Base-by-base conservation (phyloP, 495 filamentous ascomycete genomes). In the Penicillium bialowiezense region DNA sequence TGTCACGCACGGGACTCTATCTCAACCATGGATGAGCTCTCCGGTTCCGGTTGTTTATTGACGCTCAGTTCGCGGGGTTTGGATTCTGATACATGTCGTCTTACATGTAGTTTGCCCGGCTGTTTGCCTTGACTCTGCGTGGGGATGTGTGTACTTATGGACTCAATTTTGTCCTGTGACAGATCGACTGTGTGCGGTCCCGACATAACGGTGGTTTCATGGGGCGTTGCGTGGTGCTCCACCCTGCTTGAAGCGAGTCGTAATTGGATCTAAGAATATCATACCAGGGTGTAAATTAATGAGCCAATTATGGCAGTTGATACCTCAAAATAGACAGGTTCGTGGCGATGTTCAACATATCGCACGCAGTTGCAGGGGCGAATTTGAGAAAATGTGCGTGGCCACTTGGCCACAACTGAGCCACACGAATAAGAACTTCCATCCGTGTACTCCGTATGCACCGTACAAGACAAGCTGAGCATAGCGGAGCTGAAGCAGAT, bases 1-100 rank as follows among this genome's bases (percentile, higher is more conserved):
- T n/a, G n/a, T n/a, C n/a, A n/a, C n/a, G n/a, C n/a, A n/a, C n/a
- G n/a, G n/a, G n/a, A n/a, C n/a, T n/a, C n/a, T n/a, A n/a, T n/a
- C n/a, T n/a, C n/a, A n/a, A 56, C 56, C 60, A 55, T 52, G 57
- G 56, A 20, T 43, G 20, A 47, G 13, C 3, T 20, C 19, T 35
- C 56, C 44, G 26, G 38, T 55, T 53, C 15, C 14, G 42, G 56
- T 48, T 60, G 51, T 60, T 55, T 60, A 48, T 60, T 63, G 48
- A 33, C 39, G 9, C 35, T 20, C 8, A 4, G 3, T 4, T 8
- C 8, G 23, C 23, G 23, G 23, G 8, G 4, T 26, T 4, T 8
- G n/a, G n/a, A n/a, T n/a, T n/a, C n/a, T n/a, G n/a, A n/a, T n/a
- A n/a, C n/a, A n/a, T n/a, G n/a, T n/a, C n/a, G n/a, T n/a, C n/a